These are phyloP conservation scores for Nymphaea thermarum DNA, from an alignment of 164 flowering plant species.

Conservation along the genomic window DNA sequence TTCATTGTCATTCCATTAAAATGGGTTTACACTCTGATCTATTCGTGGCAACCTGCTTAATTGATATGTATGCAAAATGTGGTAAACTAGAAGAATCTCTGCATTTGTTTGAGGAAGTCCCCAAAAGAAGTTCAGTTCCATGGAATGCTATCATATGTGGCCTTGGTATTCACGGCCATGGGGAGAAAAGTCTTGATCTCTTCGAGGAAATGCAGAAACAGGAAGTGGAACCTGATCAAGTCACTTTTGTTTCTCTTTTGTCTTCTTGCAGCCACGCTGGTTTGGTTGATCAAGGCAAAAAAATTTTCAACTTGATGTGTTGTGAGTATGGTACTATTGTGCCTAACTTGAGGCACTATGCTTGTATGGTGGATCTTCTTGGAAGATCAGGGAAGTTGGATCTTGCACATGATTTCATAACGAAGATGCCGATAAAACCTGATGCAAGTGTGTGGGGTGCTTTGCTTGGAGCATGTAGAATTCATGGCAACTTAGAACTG, in stretches of 20 bases:
- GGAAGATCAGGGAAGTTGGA: constrained; percentile 53
- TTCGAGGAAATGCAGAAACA: constrained; percentile 38
- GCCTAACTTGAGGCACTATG: constrained; percentile 51
- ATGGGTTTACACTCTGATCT: constrained; percentile 31
- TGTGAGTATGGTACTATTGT: constrained; percentile 23
- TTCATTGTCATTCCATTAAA: constrained; percentile 6
- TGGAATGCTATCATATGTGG: constrained; percentile 67
- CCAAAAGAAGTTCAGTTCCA: constrained; percentile 29
- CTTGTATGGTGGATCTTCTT: constrained; percentile 65
- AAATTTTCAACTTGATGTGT: constrained; percentile 36
- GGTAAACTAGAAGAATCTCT: constrained; percentile 45
- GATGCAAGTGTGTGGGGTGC: constrained; percentile 66
- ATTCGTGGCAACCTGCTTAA: constrained; percentile 46
- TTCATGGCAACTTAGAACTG: constrained; percentile 47
- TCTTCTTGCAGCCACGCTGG: constrained; percentile 72
- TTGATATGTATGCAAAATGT: constrained; percentile 65
- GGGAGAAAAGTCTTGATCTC: constrained; percentile 29
- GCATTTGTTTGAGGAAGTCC: constrained; percentile 29
- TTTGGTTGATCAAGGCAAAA: constrained; percentile 37
- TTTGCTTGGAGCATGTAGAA: constrained; percentile 51
- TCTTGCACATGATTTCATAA: constrained; percentile 35
- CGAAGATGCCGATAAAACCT: constrained; percentile 43
- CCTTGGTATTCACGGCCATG: constrained; percentile 50
- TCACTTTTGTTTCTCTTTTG: constrained; percentile 44
- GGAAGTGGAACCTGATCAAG: constrained; percentile 40